Conservation (phyloP, 1,139 yeast genomes). For the Geotrichum siamense region DNA sequence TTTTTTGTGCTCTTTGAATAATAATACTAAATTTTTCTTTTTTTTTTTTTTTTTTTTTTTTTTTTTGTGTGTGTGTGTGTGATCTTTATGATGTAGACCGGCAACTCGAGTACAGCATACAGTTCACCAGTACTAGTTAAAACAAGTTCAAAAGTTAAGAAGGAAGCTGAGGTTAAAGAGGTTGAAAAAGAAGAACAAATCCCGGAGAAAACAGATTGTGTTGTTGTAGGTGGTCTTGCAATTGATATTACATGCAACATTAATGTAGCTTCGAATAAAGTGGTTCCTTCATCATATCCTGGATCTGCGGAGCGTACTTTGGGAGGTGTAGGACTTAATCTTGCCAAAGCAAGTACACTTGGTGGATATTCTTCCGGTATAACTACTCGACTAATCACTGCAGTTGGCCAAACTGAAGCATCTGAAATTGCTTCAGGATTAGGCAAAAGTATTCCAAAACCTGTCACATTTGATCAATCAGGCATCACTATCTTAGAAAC, state of each 20-base stretch:
- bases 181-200: background rate
- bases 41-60: constrained; percentile 3
- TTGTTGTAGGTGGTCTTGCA: constrained; percentile 72
- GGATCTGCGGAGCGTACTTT: constrained; percentile 50
- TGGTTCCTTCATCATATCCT: constrained; percentile 64
- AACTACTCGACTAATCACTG: constrained; percentile 47
- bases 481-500: constrained; percentile 37
- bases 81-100: background rate
- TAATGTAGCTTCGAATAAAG: constrained; percentile 23
- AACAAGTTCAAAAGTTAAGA: constrained; percentile 1
- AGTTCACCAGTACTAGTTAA: too few relatives aligned
- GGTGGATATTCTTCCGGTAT: constrained; percentile 22
- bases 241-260: constrained; percentile 53
- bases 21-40: constrained; percentile 6
- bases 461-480: constrained; percentile 35
- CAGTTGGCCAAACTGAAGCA: constrained; percentile 52
- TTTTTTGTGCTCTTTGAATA: background rate
- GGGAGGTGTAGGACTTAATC: constrained; percentile 84
- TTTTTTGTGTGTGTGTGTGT: constrained; percentile 3
- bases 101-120: too few relatives aligned
- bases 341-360: constrained; percentile 48
- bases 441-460: constrained; percentile 27
- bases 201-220: constrained; percentile 19
- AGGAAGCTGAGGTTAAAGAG: background rate
- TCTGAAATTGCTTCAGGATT: constrained; percentile 43